Evolutionary conservation across 345 rosid genomes (phyloP).

Genomic region (Litchi chinensis): DNA sequence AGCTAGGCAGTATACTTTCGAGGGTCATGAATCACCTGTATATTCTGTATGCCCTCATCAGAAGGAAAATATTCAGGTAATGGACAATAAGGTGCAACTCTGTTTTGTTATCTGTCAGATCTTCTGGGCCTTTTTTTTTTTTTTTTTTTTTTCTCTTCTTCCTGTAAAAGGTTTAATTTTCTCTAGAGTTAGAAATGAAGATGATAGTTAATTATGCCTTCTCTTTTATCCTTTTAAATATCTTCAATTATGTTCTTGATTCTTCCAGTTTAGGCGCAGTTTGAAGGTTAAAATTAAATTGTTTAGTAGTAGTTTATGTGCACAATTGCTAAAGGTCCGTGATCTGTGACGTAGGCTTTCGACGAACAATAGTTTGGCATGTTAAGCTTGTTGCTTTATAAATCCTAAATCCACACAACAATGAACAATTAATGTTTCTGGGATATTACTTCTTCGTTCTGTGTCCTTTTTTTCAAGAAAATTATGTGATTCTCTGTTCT

Average conservation of each 20-base stretch:
- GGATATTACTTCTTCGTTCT: not conserved
- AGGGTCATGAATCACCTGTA: slow-evolving; percentile 92
- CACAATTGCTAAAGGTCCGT: not conserved
- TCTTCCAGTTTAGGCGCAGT: not conserved
- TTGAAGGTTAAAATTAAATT: not conserved
- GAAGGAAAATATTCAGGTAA: slow-evolving; percentile 85
- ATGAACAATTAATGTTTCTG: not conserved
- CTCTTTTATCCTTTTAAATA: slow-evolving; percentile 8
- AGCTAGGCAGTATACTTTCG: slow-evolving; percentile 48
- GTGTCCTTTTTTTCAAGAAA: not conserved
- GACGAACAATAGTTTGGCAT: not conserved
- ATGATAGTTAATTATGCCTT: not conserved
- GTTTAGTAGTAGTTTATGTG: not conserved
- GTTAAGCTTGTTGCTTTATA: not conserved
- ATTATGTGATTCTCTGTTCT: not conserved
- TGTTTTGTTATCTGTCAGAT: slow-evolving; percentile 1
- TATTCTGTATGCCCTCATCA: slow-evolving; percentile 83
- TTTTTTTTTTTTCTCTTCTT: not conserved
- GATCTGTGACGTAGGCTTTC: not conserved
- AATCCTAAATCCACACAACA: not conserved
- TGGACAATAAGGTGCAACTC: slow-evolving; percentile 14
- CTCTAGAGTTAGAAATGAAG: not conserved
- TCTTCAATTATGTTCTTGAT: not conserved
- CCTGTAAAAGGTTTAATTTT: not conserved
- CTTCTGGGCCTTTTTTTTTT: not conserved